Evolutionary conservation across 2,329 filamentous ascomycete species (phyloP).

Genomic region (Alternaria rosae): DNA sequence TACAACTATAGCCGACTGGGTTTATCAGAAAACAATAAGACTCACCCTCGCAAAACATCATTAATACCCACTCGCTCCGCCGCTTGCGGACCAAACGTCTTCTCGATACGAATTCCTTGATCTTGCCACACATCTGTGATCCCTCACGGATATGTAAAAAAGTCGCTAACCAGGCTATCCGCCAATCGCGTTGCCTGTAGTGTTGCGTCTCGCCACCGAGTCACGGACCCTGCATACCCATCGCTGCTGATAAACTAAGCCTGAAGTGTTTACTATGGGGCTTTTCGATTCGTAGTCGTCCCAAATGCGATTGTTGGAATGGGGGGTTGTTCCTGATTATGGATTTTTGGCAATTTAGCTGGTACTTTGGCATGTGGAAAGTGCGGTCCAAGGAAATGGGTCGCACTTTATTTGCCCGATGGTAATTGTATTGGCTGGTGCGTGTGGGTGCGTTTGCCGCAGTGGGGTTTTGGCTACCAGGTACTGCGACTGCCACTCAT

Average conservation of each 20-base stretch:
- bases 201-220: neutral
- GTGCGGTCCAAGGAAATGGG: neutral
- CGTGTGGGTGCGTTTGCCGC: neutral
- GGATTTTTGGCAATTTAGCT: neutral
- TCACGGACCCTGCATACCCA: neutral
- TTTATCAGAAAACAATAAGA: neutral
- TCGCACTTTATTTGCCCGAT: neutral
- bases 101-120: constrained; percentile 10
- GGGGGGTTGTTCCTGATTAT: neutral
- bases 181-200: neutral
- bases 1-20: neutral
- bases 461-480: neutral
- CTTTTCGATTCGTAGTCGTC: neutral
- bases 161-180: neutral
- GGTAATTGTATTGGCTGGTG: neutral
- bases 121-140: neutral
- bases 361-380: neutral
- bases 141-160: neutral
- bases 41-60: neutral
- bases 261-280: neutral
- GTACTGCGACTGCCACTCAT: neutral
- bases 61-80: neutral
- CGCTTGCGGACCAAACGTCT: neutral
- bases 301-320: neutral
- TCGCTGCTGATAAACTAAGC: neutral